Base-by-base conservation (phyloP, 345 rosid genomes). In the Boechera retrofracta region DNA sequence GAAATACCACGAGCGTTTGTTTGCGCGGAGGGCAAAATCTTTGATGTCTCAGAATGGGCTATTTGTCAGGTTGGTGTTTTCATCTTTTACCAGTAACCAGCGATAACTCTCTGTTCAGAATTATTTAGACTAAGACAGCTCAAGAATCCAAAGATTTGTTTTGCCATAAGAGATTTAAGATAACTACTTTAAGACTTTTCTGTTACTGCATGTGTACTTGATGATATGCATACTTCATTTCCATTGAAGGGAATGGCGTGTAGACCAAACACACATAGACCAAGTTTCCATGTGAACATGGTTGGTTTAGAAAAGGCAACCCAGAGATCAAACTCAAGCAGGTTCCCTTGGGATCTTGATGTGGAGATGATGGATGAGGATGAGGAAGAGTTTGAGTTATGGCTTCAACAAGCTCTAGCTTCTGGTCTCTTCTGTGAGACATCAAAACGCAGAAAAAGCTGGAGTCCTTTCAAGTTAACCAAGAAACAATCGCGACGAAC, bases 41-140 rank as follows among this genome's bases (percentile, higher is more conserved):
- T 91, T 88, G 98, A 93, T 82, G 98, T 88, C 38, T 93, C 98
- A 66, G 98, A 93, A 79, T 93, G 97, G 98, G 97, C 98, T 67
- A 91, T 88, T 64, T 93, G 98, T 73, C 98, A 93, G 98, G 98
- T 90, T 24, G 72, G 94, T 77, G 48, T 29, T 48, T 71, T 55
- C 24, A 32, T 44, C 41, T 5, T 59, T 38, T 26, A 36, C 32
- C 31, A 12, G 41, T 61, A 62, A 62, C 69, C 29, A 4, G 10
- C 21, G n/a, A 18, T 48, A 33, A 36, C 32, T 57, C 33, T 70
- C 5, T 32, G 35, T 55, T 65, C 12, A 24, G 47, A 44, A 10
- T 64, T 21, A 58, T 44, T 10, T 74, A 44, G 31, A 56, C 47
- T 32, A 5, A 56, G 42, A 32, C 53, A 49, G 58, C 24, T 67